These are phyloP conservation scores for Fusarium nisikadoi DNA, from an alignment of 2,329 filamentous ascomycete genomes.

Conservation along the genomic window DNA sequence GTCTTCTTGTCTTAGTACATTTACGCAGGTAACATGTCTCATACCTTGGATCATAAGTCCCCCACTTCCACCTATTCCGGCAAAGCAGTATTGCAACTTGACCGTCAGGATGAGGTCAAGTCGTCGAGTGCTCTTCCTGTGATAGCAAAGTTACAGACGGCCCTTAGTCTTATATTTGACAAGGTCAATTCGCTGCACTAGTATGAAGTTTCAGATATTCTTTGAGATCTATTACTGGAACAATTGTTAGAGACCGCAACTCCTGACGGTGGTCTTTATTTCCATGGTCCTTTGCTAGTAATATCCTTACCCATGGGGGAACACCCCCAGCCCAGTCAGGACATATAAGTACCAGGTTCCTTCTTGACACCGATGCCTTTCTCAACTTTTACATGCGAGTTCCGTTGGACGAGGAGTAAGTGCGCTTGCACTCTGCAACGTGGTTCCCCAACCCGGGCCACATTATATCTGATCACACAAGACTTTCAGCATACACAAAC, in stretches of 20 bases:
- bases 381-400: no score
- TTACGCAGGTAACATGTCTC: not conserved
- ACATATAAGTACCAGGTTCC: rapidly evolving
- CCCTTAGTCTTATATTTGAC: rapidly evolving
- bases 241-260: rapidly evolving
- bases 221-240: rapidly evolving
- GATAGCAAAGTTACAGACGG: not conserved
- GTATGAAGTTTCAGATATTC: rapidly evolving
- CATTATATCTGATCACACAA: no score
- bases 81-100: rapidly evolving
- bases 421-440: no score
- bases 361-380: not conserved
- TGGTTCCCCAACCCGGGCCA: rapidly evolving
- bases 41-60: not conserved
- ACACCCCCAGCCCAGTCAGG: rapidly evolving
- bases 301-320: rapidly evolving
- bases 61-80: rapidly evolving
- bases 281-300: no score
- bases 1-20: no score
- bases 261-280: rapidly evolving
- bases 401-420: not conserved
- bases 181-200: rapidly evolving
- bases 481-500: no score
- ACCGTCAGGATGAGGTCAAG: not conserved
- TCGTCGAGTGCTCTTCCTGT: no score